Evolutionary conservation across 2,329 filamentous ascomycete genomes (phyloP).

Genomic region (Xylariaceae sp.): DNA sequence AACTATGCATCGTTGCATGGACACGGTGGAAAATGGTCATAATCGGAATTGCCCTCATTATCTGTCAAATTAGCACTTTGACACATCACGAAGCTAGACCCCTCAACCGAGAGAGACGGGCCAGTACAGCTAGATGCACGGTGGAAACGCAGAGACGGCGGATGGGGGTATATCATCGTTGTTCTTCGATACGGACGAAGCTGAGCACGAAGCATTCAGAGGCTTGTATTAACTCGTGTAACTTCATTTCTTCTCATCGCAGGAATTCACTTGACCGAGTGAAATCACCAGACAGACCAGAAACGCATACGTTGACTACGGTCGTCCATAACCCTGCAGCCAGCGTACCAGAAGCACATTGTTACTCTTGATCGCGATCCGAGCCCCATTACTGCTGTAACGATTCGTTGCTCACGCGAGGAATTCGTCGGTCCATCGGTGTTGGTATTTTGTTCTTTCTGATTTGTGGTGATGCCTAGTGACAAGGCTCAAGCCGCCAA

Average conservation of each 20-base stretch:
- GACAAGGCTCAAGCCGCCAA: constrained; percentile 38
- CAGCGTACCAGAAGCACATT: constrained; percentile 14
- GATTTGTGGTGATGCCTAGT: constrained; percentile 34
- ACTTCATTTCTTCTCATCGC: constrained; percentile 14
- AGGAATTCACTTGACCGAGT: constrained; percentile 11
- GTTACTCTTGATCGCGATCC: constrained; percentile 16
- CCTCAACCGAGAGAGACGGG: not conserved
- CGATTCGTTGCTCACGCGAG: constrained; percentile 19
- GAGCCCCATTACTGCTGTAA: constrained; percentile 16
- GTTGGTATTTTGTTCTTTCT: constrained; percentile 33
- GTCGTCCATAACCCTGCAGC: constrained; percentile 7
- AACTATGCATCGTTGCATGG: not conserved
- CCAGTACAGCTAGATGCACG: not conserved
- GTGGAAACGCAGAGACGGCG: not conserved
- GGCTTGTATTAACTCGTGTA: constrained; percentile 17
- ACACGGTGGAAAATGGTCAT: not conserved
- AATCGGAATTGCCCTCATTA: not conserved
- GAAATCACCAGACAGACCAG: constrained; percentile 8
- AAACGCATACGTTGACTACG: constrained; percentile 11
- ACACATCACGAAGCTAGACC: not conserved
- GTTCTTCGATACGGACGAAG: constrained; percentile 3
- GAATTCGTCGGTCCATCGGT: constrained; percentile 28
- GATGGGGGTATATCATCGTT: constrained; percentile 5
- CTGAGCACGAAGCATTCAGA: constrained; percentile 14
- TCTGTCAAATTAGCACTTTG: not conserved